Percentiles rank a stretch among this genome's conserved stretches.
Conservation (phyloP, 176 grass and related monocot genomes). For the Rhynchospora pubera region DNA sequence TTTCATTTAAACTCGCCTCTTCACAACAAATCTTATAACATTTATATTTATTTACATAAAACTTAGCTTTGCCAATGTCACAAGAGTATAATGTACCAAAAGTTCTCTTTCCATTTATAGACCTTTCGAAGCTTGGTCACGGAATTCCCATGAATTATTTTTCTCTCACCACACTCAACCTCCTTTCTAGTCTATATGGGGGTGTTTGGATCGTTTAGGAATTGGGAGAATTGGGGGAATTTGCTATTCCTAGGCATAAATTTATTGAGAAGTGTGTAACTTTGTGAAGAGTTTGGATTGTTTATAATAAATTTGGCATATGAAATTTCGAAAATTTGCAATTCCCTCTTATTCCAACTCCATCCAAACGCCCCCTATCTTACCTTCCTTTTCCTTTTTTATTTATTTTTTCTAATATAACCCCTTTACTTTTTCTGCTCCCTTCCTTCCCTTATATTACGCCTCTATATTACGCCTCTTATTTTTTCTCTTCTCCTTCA, state of each 20-base stretch:
- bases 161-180: neutral
- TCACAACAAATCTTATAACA: neutral
- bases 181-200: neutral
- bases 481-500: neutral
- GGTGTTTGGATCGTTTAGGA: too few relatives aligned
- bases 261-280: too few relatives aligned
- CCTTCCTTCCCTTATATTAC: conserved; percentile 17
- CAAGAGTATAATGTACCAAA: neutral
- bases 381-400: neutral
- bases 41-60: neutral
- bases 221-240: too few relatives aligned
- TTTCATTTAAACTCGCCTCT: too few relatives aligned
- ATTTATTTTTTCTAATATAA: neutral
- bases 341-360: too few relatives aligned
- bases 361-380: too few relatives aligned
- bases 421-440: neutral
- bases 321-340: too few relatives aligned
- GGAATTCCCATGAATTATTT: neutral
- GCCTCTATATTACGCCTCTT: conserved; percentile 25
- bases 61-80: neutral
- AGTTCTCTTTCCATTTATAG: neutral
- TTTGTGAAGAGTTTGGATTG: too few relatives aligned
- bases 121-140: neutral
- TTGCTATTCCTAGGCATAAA: too few relatives aligned
- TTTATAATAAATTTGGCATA: too few relatives aligned